Evolutionary conservation across 441 rosid species (phyloP).

Genomic region (Rhodomyrtus psidioides): DNA sequence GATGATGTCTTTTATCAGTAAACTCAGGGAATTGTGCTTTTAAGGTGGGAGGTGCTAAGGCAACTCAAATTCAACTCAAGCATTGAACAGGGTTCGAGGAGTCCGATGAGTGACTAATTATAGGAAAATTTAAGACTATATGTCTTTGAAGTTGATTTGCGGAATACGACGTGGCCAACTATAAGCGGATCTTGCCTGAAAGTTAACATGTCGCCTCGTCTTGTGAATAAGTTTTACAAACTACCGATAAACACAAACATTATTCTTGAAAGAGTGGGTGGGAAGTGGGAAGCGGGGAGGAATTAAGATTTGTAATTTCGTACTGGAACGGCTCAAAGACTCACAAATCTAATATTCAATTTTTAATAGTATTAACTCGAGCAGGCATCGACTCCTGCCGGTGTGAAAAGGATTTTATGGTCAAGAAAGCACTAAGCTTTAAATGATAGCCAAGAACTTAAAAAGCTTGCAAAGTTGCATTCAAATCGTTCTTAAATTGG

Average conservation of each 20-base stretch:
- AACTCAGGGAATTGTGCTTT: not conserved
- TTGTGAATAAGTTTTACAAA: not conserved
- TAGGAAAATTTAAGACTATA: not conserved
- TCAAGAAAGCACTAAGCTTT: not conserved
- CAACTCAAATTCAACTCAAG: not conserved
- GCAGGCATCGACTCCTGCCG: too few species aligned
- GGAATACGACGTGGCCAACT: not conserved
- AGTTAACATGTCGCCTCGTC: not conserved
- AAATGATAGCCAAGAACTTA: not conserved
- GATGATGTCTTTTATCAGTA: not conserved
- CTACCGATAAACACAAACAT: not conserved
- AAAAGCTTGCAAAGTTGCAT: not conserved
- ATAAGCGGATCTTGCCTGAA: not conserved
- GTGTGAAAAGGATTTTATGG: not conserved
- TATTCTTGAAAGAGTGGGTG: not conserved
- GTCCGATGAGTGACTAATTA: not conserved
- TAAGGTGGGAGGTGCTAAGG: not conserved
- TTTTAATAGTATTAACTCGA: too few species aligned
- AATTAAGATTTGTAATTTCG: too few species aligned
- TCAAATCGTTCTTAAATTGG: not conserved
- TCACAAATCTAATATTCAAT: too few species aligned
- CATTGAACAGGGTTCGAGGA: not conserved
- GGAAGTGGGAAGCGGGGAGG: too few species aligned
- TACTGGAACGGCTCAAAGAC: too few species aligned
- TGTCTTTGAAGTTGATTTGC: not conserved